These are phyloP conservation scores for Tuber umbilicatum DNA, from an alignment of 495 filamentous ascomycete species.

Conservation along the genomic window DNA sequence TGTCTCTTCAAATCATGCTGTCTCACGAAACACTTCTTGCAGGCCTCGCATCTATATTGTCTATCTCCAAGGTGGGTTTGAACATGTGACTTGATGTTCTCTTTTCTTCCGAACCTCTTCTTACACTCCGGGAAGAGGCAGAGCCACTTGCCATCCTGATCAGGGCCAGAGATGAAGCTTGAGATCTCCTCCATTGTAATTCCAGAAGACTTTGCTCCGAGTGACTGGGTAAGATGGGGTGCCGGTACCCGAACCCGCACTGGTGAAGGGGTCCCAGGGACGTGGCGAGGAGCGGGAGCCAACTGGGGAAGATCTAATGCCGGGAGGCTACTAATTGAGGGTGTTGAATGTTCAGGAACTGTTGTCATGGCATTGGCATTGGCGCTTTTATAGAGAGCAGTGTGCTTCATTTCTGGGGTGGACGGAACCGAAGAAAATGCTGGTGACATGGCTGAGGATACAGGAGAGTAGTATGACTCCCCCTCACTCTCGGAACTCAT, in stretches of 20 bases:
- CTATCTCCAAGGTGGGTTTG: conserved; percentile 95
- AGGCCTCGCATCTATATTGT: conserved; percentile 82
- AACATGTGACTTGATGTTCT: conserved; percentile 96
- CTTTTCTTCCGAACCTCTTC: conserved; percentile 82
- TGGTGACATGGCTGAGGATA: conserved; percentile 45
- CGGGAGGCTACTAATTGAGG: conserved; percentile 13
- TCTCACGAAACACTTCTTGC: conserved; percentile 88
- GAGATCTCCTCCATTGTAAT: conserved; percentile 83
- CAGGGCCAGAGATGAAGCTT: conserved; percentile 72
- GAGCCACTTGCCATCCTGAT: conserved; percentile 72
- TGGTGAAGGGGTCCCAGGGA: conserved; percentile 26
- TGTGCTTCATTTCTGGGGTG: conserved; percentile 39
- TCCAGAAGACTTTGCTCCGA: conserved; percentile 56
- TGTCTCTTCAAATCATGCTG: conserved; percentile 96
- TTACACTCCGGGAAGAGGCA: conserved; percentile 75
- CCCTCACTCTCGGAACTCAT: conserved; percentile 33
- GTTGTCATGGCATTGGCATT: conserved; percentile 19
- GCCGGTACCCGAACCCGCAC: conserved; percentile 24
- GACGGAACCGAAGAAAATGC: conserved; percentile 44
- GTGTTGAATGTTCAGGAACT: conserved; percentile 29
- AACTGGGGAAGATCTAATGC: conserved; percentile 29
- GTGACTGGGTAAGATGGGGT: conserved; percentile 18
- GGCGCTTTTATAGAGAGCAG: conserved; percentile 18
- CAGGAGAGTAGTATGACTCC: conserved; percentile 45
- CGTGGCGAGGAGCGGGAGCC: conserved; percentile 26